Conservation (phyloP, 345 rosid species). For the Citrus reticulata region DNA sequence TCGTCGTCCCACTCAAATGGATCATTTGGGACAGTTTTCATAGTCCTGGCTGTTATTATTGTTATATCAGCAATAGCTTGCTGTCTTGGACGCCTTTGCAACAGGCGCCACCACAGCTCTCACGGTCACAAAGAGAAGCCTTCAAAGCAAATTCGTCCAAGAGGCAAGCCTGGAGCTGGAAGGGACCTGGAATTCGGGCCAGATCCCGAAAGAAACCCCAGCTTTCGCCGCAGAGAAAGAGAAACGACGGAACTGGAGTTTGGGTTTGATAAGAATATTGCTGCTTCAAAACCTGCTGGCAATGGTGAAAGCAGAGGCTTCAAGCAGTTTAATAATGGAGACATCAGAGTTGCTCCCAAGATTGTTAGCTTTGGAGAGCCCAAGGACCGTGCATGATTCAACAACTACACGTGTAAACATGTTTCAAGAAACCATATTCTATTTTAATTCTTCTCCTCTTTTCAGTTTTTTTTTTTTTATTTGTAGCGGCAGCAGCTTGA, state of each 20-base stretch:
- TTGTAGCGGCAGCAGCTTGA: not conserved
- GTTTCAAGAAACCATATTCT: not conserved
- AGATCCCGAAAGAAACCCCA: conserved; percentile 12
- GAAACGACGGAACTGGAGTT: conserved; percentile 31
- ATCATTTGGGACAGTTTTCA: conserved; percentile 65
- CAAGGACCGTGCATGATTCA: conserved; percentile 10
- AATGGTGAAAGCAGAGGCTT: conserved; percentile 23
- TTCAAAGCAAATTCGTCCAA: conserved; percentile 12
- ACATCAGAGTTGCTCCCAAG: conserved; percentile 5
- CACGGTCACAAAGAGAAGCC: conserved; percentile 5
- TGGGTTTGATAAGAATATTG: conserved; percentile 40
- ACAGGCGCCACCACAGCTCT: conserved; percentile 10
- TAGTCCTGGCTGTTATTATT: conserved; percentile 54
- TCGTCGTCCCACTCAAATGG: conserved; percentile 48
- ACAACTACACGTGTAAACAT: not conserved
- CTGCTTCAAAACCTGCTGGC: conserved; percentile 16
- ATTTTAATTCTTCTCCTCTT: not conserved
- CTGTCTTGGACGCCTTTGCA: conserved; percentile 55
- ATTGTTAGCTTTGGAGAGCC: conserved; percentile 10
- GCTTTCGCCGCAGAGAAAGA: conserved; percentile 13
- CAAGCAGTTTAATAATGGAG: conserved; percentile 22
- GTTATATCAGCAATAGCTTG: conserved; percentile 55
- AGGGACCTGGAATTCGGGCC: conserved; percentile 10
- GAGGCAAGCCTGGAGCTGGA: conserved; percentile 28
- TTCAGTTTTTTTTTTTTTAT: not conserved